Evolutionary conservation across 768 basidiomycete species (phyloP).

Genomic region (Pleurotus salmoneostramineus): DNA sequence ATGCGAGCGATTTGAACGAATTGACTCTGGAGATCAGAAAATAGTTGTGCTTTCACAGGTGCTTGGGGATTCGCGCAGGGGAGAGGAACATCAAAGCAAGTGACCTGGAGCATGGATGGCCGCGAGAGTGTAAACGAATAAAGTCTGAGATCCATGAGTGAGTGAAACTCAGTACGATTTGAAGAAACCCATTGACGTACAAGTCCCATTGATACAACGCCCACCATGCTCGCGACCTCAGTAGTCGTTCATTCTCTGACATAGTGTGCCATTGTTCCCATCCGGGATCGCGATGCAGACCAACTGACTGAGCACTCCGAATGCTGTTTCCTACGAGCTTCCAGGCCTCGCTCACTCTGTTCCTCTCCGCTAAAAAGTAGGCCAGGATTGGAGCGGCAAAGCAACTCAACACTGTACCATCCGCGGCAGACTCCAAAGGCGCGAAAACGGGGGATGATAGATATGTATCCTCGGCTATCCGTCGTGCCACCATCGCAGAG

Average conservation of each 20-base stretch:
- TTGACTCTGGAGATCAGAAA: constrained; percentile 24
- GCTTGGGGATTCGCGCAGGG: constrained; percentile 24
- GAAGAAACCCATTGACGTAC: constrained; percentile 13
- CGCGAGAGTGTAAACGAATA: constrained; percentile 42
- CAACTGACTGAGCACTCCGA: constrained; percentile 34
- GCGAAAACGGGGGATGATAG: constrained; percentile 29
- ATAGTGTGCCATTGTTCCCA: constrained; percentile 38
- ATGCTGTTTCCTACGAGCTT: constrained; percentile 38
- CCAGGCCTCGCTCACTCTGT: constrained; percentile 47
- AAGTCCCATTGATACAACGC: constrained; percentile 38
- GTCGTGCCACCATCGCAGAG: constrained; percentile 39
- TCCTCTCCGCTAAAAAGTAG: constrained; percentile 40
- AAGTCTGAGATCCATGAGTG: constrained; percentile 22
- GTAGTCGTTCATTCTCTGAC: constrained; percentile 35
- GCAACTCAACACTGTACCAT: constrained; percentile 43
- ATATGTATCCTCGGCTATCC: constrained; percentile 42
- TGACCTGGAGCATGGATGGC: constrained; percentile 35
- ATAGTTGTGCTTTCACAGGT: constrained; percentile 28
- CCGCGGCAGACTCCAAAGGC: constrained; percentile 33
- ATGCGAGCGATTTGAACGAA: constrained; percentile 35
- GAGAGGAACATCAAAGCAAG: constrained; percentile 34
- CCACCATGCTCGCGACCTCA: constrained; percentile 42
- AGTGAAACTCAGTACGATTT: constrained; percentile 10
- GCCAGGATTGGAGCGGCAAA: constrained; percentile 41
- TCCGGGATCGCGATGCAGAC: constrained; percentile 40